Evolutionary conservation across 1,139 yeast genomes (phyloP), one percentile per base, ranked within the genome.

Genomic region (Zhuliangozyma parablackwelliae): DNA sequence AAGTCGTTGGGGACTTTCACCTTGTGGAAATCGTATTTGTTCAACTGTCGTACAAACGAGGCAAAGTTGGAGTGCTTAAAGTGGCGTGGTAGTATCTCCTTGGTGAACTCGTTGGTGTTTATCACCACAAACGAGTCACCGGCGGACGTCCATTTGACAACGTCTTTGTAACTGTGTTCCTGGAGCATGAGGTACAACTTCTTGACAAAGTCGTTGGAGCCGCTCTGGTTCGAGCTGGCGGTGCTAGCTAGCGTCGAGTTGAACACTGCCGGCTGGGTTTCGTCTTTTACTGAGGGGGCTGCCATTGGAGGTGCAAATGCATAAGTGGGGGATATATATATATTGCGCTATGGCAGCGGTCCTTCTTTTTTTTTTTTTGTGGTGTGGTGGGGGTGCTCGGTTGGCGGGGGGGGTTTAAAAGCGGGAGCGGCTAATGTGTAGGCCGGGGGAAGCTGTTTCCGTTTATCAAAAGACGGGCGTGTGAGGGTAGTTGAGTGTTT

Each of bases 11-110:
- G 65, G 47, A 72, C 73, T 63, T 79, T 82, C 45, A 92, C 95
- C 62, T 92, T 92, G 63, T 92, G 97, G 73, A 95, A 92, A 51
- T 94, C 98, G 54, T 92, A 92, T 69, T 92, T 90, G 68, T 92
- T 92, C 50, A 92, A 69, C 57, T 90, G 97, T 39, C 97, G 77
- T 7, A 90, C 97, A 67, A 92, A 92, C 49, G 92, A 81, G 31
- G 97, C 95, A 64, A 88, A 90, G 60, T 90, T 90, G 36, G 89
- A 80, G 61, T 92, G 97, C 53, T 90, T 90, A 64, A 92, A 92
- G 61, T 89, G 95, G 38, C 82, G 75, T 13, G 97, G 97, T 36
- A 92, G 69, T 26, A 90, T 83, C 37, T 80, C 79, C 44, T 82
- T 84, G 40, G 96, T 88, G 58, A 92, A 92, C 49, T 84, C 94